Percentiles rank a stretch among this genome's conserved stretches.
phyloP scores from a whole-genome alignment of 2,329 filamentous ascomycete species.

The Talaromyces sp. region DNA sequence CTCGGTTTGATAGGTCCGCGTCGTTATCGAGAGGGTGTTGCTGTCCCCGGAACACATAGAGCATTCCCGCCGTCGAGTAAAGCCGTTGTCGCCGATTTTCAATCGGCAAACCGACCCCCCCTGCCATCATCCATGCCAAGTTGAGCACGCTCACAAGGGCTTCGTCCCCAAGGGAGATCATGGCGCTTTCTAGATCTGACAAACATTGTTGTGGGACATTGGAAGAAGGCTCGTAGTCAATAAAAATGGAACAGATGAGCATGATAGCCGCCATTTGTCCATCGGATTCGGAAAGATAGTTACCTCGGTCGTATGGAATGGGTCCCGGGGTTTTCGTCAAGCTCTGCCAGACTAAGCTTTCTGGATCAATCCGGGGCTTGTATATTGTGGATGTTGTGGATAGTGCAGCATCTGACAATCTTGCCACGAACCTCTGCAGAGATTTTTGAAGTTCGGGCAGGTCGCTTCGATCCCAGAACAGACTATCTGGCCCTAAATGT shows the following conservation, averaged over 20 bases:
- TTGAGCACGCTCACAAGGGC: conserved; percentile 1
- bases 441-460: not conserved
- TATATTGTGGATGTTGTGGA: not conserved
- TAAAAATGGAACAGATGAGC: conserved; percentile 4
- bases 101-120: conserved; percentile 3
- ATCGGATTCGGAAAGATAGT: conserved; percentile 1
- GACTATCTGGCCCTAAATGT: conserved; percentile 4
- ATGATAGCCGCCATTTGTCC: conserved; percentile 10
- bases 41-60: conserved; percentile 10
- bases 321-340: not conserved
- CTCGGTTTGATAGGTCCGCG: not conserved
- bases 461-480: conserved; percentile 9
- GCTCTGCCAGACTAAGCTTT: conserved; percentile 9
- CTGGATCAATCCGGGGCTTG: not conserved
- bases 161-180: conserved; percentile 5
- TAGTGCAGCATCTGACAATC: not conserved
- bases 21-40: not conserved
- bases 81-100: conserved; percentile 8
- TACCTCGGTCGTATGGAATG: not conserved
- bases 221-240: conserved; percentile 8
- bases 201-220: conserved; percentile 7
- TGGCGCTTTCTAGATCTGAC: conserved; percentile 6
- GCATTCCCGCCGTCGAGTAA: conserved; percentile 2
- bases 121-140: conserved; percentile 12
- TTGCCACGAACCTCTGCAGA: conserved; percentile 2